Conservation (phyloP, 805 yeast genomes). For the Nakazawaea wyomingensis region DNA sequence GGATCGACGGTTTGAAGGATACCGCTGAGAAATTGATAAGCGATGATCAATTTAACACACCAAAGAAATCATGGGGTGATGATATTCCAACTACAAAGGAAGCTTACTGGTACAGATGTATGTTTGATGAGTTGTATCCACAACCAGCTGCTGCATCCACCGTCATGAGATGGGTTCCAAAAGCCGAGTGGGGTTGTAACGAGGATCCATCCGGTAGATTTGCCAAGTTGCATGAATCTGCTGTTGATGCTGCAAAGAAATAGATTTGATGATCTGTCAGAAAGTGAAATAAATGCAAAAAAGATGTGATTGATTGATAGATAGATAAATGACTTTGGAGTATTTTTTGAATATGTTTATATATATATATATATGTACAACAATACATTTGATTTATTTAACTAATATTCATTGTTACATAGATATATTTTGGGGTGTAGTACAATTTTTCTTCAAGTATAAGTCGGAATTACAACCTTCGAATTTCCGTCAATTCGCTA, state of each 20-base stretch:
- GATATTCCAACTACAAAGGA: constrained; percentile 97
- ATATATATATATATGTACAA: no score
- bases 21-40: constrained; percentile 81
- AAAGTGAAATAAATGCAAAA: no score
- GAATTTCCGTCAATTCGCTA: no score
- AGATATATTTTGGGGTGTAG: no score
- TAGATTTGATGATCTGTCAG: neutral
- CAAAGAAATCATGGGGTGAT: constrained; percentile 93
- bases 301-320: no score
- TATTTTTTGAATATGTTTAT: no score
- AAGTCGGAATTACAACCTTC: no score
- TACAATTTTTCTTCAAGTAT: no score
- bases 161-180: constrained; percentile 99
- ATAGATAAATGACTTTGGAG: no score
- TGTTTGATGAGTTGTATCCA: constrained; percentile 91
- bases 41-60: constrained; percentile 86
- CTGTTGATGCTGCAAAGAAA: constrained; percentile 32
- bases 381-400: no score
- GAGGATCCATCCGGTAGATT: constrained; percentile 98
- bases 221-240: constrained; percentile 82
- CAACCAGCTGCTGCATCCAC: constrained; percentile 90
- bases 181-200: constrained; percentile 99
- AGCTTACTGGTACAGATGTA: constrained; percentile 98
- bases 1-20: constrained; percentile 98
- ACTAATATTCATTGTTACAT: no score